Percentiles rank a stretch among this genome's conserved stretches.
phyloP scores from a whole-genome alignment of 2,329 filamentous ascomycete species.

The Arthrobotrys sinensis region DNA sequence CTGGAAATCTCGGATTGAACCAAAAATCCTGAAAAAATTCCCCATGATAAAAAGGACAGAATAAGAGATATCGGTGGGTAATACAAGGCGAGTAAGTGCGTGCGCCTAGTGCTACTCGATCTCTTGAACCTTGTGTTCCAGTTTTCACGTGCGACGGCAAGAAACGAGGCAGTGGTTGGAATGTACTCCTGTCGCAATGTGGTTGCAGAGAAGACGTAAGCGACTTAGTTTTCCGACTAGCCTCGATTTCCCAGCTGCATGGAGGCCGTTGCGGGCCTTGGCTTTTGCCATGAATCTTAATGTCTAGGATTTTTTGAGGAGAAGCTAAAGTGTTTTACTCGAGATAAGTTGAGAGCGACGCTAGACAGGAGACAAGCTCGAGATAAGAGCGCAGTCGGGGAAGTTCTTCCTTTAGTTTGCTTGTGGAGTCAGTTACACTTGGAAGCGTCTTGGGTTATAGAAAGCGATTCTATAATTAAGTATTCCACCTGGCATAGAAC shows the following conservation, averaged over 20 bases:
- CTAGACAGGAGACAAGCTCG: conserved; percentile 21
- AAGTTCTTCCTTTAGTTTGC: conserved; percentile 15
- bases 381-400: conserved; percentile 14
- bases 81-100: conserved; percentile 30
- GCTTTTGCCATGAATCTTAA: conserved; percentile 6
- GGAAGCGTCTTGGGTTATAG: background rate
- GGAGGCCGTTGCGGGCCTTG: conserved; percentile 35
- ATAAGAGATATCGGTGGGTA: conserved; percentile 25
- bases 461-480: conserved; percentile 3
- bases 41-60: conserved; percentile 6
- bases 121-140: conserved; percentile 47
- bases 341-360: conserved; percentile 2
- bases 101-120: background rate
- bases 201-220: conserved; percentile 57
- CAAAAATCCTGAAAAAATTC: conserved; percentile 9
- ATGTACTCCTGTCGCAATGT: conserved; percentile 44
- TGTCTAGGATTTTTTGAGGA: conserved; percentile 8
- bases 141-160: conserved; percentile 47
- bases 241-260: conserved; percentile 36
- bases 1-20: background rate
- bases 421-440: background rate
- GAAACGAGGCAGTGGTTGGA: conserved; percentile 37
- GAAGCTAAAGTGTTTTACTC: conserved; percentile 28
- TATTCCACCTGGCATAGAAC: conserved; percentile 3
- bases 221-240: conserved; percentile 36